Base-by-base conservation (phyloP, 1,139 yeast species). In the Arxiozyma telluris region DNA sequence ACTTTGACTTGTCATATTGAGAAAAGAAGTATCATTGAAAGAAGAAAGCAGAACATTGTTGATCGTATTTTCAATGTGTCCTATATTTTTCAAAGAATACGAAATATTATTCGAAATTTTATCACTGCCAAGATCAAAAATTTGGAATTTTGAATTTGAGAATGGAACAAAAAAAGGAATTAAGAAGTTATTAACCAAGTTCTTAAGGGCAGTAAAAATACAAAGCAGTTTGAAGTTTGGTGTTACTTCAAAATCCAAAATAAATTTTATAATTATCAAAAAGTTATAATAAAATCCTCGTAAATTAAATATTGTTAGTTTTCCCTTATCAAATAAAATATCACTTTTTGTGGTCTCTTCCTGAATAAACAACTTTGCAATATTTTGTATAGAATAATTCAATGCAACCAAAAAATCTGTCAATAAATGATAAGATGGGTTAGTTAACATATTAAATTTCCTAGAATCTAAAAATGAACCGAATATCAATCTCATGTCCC, bases 281-380 rank as follows among this genome's bases (percentile, higher is more conserved):
- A 71, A 71, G 56, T 70, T 70, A 58, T 67, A 71, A 51, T 68
- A 68, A 42, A 66, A 61, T 17, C 70, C 70, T 53, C 71, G 73
- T 15, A 66, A 58, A 49, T 64, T 67, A 45, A 71, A 63, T 22
- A 72, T 62, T 8, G 70, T 64, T n/a, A 65, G 54, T 22, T 57
- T 59, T 17, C 55, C 53, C 11, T 53, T 55, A 50, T 66, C 62
- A n/a, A 65, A 15, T 21, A 46, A 46, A 21, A 46, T 53, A 22
- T 60, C 58, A 18, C 59, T 59, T 1, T 51, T 39, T 1, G 56
- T 53, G 7, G 54, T 50, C 22, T 54, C 52, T 41, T 60, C 57
- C 12, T 54, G 51, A 18, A 59, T 49, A 38, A 55, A 50, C 42
- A 64, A 53, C 23, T 58, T 57, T 2, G 67, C 56, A 45, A 67